Evolutionary conservation across 805 yeast species (phyloP).

Genomic region (Cyberlindnera mrakii): DNA sequence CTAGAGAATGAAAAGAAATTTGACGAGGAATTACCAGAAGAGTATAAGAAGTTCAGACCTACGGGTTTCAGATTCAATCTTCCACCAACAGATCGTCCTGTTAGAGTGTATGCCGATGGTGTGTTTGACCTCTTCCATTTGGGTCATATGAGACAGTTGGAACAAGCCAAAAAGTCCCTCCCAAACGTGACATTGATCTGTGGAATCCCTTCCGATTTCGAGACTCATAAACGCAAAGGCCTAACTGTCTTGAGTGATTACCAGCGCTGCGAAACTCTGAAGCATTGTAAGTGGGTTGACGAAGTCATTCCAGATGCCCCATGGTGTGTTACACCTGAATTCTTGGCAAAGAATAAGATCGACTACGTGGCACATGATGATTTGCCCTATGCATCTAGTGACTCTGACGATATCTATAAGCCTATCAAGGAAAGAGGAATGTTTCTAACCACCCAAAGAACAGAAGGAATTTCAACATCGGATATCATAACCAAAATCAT

Average conservation of each 20-base stretch:
- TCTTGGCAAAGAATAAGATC: constrained; percentile 69
- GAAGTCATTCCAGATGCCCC: constrained; percentile 94
- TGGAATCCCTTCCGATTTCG: constrained; percentile 86
- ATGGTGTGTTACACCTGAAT: constrained; percentile 86
- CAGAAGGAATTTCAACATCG: constrained; percentile 93
- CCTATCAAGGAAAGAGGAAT: constrained; percentile 88
- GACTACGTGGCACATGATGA: constrained; percentile 99
- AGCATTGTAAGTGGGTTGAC: constrained; percentile 96
- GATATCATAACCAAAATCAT: constrained; percentile 94
- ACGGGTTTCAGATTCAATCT: constrained; percentile 68
- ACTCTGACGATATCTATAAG: constrained; percentile 83
- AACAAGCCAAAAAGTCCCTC: constrained; percentile 91
- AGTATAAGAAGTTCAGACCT: constrained; percentile 74
- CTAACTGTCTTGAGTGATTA: constrained; percentile 83
- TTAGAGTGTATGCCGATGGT: constrained; percentile 96
- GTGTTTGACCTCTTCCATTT: constrained; percentile 94
- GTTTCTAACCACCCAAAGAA: constrained; percentile 92
- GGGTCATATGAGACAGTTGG: constrained; percentile 97
- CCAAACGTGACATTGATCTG: constrained; percentile 80
- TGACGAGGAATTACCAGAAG: constrained; percentile 61
- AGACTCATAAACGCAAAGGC: constrained; percentile 90
- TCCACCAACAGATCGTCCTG: constrained; percentile 82
- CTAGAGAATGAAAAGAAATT: constrained; percentile 47
- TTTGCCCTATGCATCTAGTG: constrained; percentile 87
- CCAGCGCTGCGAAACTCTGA: constrained; percentile 86